Evolutionary conservation across 2,329 filamentous ascomycete genomes (phyloP), one percentile per base, ranked within the genome.

Genomic region (Aureobasidium musti): DNA sequence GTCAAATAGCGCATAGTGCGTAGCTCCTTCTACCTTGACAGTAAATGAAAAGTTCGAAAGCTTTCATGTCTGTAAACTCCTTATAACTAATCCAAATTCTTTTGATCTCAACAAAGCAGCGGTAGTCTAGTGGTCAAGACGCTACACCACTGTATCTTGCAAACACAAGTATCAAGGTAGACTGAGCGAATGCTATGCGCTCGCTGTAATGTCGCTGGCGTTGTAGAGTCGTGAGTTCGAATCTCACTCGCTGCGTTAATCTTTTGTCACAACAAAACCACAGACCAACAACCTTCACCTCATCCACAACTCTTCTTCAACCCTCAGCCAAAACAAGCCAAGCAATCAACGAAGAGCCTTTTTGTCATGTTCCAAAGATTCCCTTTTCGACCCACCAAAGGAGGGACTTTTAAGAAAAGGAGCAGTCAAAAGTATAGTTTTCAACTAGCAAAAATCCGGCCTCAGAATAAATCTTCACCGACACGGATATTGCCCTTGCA

Each of bases 401-500:
- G 11, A 5, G 17, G 49, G 21, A 23, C 43, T 23, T 41, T 41
- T 21, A 14, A 26, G 28, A 17, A 56, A 26, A 56, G 21, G 33
- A 56, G 52, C 33, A 56, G 52, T 56, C 52, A 39, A n/a, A n/a
- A 2, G n/a, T n/a, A 13, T 56, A 56, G 35, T 56, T 56, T 56
- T 56, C 33, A 56, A 56, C 52, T 28, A 56, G 52, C 52, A 56
- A 56, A 37, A 56, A 56, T 56, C 33, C 21, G 33, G 52, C 11
- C 52, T 56, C 52, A 26, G 52, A 56, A 1, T 19, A 7, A n/a
- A 5, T 56, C 52, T 26, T 56, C 52, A 56, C 21, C 19, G 52
- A 56, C 30, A 14, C 52, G 35, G 52, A 56, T 56, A 56, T 26
- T 37, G 33, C 52, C 52, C 52, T 56, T 56, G 52, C 52, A 56